Percentiles rank a stretch among this genome's conserved stretches.
Conservation (phyloP, 1,284 basidiomycete genomes). For the Papiliotrema laurentii region DNA sequence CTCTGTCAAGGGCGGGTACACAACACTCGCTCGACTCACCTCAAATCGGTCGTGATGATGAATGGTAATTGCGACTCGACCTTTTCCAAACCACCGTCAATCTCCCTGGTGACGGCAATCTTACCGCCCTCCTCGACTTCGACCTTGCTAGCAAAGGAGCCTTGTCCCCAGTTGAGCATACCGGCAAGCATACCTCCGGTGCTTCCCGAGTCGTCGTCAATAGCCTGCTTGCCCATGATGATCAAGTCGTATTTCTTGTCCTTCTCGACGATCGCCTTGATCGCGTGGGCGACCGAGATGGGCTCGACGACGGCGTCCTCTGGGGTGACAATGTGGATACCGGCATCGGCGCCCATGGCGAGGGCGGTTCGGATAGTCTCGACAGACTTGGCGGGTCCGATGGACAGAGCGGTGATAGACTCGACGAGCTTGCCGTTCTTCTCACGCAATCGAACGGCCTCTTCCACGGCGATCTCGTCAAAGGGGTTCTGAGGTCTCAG, state of each 20-base stretch:
- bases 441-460: conserved; percentile 89
- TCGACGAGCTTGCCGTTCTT: conserved; percentile 65
- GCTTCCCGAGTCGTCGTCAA: conserved; percentile 95
- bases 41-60: conserved; percentile 87
- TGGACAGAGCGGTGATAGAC: conserved; percentile 84
- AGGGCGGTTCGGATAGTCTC: conserved; percentile 94
- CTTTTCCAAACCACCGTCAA: conserved; percentile 89
- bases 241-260: conserved; percentile 71
- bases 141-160: conserved; percentile 89
- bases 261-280: conserved; percentile 71
- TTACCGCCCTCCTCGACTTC: conserved; percentile 67
- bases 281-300: conserved; percentile 56
- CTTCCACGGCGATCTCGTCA: conserved; percentile 96
- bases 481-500: conserved; percentile 72
- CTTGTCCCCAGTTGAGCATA: conserved; percentile 87
- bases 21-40: conserved; percentile 54
- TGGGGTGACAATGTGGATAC: conserved; percentile 81
- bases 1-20: not conserved
- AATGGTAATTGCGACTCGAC: conserved; percentile 76
- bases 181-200: conserved; percentile 98
- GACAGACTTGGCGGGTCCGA: conserved; percentile 82
- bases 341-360: conserved; percentile 95
- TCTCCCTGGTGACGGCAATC: conserved; percentile 78
- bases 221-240: conserved; percentile 98
- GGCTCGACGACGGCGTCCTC: conserved; percentile 69